These are phyloP conservation scores for Phytopythium cucurbitacearum DNA, from an alignment of 352 stramenopile species.

Conservation along the genomic window DNA sequence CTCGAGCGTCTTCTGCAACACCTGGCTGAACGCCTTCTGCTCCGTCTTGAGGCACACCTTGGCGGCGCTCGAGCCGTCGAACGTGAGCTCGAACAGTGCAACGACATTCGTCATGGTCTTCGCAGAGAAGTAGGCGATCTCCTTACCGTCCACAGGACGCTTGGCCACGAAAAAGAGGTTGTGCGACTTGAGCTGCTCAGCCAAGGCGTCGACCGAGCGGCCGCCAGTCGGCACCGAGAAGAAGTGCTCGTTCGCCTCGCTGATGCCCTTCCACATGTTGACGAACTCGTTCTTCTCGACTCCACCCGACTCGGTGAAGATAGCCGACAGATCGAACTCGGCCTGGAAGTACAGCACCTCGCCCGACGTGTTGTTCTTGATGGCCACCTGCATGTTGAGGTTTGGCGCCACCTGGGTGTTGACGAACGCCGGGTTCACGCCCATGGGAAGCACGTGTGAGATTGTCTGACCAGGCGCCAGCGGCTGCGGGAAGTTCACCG, in stretches of 20 bases:
- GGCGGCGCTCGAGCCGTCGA: slow-evolving; percentile 88
- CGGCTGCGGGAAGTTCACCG: slow-evolving; percentile 76
- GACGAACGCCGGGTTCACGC: slow-evolving; percentile 75
- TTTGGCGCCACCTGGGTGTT: slow-evolving; percentile 72
- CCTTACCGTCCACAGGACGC: slow-evolving; percentile 90
- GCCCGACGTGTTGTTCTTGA: slow-evolving; percentile 95
- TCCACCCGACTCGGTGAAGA: slow-evolving; percentile 85
- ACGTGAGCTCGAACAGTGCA: slow-evolving; percentile 94
- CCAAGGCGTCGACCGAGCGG: slow-evolving; percentile 80
- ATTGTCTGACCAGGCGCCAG: slow-evolving; percentile 69
- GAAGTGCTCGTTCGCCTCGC: slow-evolving; percentile 94
- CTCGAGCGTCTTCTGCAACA: slow-evolving; percentile 90
- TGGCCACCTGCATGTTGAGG: slow-evolving; percentile 91
- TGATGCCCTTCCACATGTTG: slow-evolving; percentile 94
- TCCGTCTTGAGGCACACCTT: slow-evolving; percentile 96
- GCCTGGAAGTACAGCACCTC: slow-evolving; percentile 96
- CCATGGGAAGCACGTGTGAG: slow-evolving; percentile 70
- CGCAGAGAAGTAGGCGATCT: slow-evolving; percentile 95
- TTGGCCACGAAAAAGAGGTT: slow-evolving; percentile 96
- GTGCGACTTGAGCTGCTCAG: slow-evolving; percentile 79
- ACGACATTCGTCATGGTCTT: slow-evolving; percentile 91
- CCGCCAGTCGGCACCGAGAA: slow-evolving; percentile 68
- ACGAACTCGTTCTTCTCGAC: slow-evolving; percentile 94
- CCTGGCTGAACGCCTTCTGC: slow-evolving; percentile 83
- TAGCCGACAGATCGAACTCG: slow-evolving; percentile 86